Evolutionary conservation across 352 stramenopile species (phyloP).

Genomic region (Phytophthora pinifolia): DNA sequence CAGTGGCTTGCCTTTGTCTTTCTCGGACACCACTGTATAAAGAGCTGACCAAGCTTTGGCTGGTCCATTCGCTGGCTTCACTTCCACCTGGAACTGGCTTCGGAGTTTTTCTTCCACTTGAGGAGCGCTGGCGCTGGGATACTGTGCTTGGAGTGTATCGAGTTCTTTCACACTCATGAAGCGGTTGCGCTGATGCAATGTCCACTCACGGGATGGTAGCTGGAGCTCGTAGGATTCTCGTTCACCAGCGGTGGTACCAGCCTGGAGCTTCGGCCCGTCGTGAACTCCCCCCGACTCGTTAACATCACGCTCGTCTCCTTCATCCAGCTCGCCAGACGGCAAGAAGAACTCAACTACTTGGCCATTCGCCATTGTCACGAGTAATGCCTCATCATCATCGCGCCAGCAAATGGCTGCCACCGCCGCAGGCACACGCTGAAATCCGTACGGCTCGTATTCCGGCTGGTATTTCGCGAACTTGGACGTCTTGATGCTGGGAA

Average conservation of each 20-base stretch:
- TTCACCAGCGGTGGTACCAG: constrained; percentile 10
- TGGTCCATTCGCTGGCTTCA: constrained; percentile 17
- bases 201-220: constrained; percentile 42
- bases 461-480: constrained; percentile 54
- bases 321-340: constrained; percentile 29
- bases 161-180: constrained; percentile 57
- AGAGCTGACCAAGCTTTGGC: constrained; percentile 39
- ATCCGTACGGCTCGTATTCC: constrained; percentile 79
- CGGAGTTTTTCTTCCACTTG: constrained; percentile 51
- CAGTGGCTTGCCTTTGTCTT: constrained; percentile 19
- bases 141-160: constrained; percentile 43
- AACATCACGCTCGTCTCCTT: constrained; percentile 5
- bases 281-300: constrained; percentile 2
- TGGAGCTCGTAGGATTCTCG: constrained; percentile 61
- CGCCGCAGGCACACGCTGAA: constrained; percentile 44
- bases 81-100: constrained; percentile 51
- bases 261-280: constrained; percentile 1
- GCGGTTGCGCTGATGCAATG: constrained; percentile 42
- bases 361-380: constrained; percentile 62
- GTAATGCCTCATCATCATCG: constrained; percentile 61
- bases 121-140: constrained; percentile 35
- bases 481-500: constrained; percentile 47
- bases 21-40: constrained; percentile 37
- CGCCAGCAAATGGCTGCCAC: constrained; percentile 65
- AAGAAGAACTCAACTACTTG: constrained; percentile 72